A percentile compares a stretch with the other conserved stretches of the same genome.
phyloP scores from a whole-genome alignment of 78 protist species.

The Anaeramoeba flamelloides region DNA sequence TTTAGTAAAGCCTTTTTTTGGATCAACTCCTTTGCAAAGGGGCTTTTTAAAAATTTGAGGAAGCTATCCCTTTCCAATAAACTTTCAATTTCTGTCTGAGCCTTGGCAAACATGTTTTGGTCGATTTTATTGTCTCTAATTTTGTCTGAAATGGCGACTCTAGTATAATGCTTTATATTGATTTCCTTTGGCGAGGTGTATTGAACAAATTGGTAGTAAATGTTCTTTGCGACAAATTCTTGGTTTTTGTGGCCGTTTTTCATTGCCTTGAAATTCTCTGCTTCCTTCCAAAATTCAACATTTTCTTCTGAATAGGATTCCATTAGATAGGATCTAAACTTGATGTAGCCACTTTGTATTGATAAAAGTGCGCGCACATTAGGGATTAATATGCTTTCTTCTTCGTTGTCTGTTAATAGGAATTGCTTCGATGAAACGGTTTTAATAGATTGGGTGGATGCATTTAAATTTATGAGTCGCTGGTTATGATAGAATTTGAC shows the following conservation, averaged over 20 bases:
- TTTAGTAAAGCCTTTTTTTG: too few species aligned
- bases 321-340: too few species aligned
- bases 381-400: too few species aligned
- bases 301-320: neutral
- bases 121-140: neutral
- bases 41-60: neutral
- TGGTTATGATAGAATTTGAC: too few species aligned
- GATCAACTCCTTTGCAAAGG: too few species aligned
- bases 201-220: neutral
- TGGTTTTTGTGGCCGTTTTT: neutral
- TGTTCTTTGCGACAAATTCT: neutral
- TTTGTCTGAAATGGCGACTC: neutral
- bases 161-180: neutral
- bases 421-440: too few species aligned
- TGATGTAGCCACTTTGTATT: too few species aligned
- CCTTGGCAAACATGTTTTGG: neutral
- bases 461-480: too few species aligned
- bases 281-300: neutral
- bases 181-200: neutral
- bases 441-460: too few species aligned
- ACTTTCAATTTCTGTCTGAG: neutral
- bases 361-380: too few species aligned
- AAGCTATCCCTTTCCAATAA: neutral
- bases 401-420: too few species aligned
- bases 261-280: neutral